Conservation (phyloP, 2,329 filamentous ascomycete genomes). For the Talaromyces sp. region DNA sequence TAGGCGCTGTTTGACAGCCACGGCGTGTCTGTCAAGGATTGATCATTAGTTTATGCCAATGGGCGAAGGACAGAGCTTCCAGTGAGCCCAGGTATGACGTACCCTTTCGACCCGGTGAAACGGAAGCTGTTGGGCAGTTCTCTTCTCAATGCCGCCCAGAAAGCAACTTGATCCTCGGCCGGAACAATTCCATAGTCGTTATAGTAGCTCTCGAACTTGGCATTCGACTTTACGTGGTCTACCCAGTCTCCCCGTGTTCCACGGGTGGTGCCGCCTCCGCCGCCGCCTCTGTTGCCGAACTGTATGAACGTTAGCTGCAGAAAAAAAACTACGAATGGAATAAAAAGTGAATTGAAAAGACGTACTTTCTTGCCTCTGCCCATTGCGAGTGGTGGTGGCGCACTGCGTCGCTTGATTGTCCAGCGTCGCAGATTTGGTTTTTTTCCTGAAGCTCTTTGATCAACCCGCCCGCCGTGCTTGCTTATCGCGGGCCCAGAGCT, state of each 20-base stretch:
- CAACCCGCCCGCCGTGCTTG: background rate
- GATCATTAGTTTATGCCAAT: constrained; percentile 2
- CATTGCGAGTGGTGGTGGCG: constrained; percentile 9
- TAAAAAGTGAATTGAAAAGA: background rate
- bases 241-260: constrained; percentile 45
- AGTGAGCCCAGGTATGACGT: constrained; percentile 21
- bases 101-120: constrained; percentile 93
- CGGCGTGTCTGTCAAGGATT: constrained; percentile 61
- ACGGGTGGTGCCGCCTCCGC: constrained; percentile 38
- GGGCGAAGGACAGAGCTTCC: constrained; percentile 4
- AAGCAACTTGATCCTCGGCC: constrained; percentile 69
- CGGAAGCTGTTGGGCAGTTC: constrained; percentile 96
- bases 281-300: constrained; percentile 19
- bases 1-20: constrained; percentile 82
- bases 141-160: constrained; percentile 76
- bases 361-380: constrained; percentile 12
- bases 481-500: background rate
- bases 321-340: background rate
- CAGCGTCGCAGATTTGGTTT: background rate
- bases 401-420: background rate
- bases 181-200: constrained; percentile 68
- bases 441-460: constrained; percentile 1
- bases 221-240: constrained; percentile 70
- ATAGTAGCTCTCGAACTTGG: constrained; percentile 82
- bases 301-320: background rate